A percentile compares a stretch with the other conserved stretches of the same genome.
Conservation (phyloP, 495 filamentous ascomycete species). For the Astrothelium macrocarpum region DNA sequence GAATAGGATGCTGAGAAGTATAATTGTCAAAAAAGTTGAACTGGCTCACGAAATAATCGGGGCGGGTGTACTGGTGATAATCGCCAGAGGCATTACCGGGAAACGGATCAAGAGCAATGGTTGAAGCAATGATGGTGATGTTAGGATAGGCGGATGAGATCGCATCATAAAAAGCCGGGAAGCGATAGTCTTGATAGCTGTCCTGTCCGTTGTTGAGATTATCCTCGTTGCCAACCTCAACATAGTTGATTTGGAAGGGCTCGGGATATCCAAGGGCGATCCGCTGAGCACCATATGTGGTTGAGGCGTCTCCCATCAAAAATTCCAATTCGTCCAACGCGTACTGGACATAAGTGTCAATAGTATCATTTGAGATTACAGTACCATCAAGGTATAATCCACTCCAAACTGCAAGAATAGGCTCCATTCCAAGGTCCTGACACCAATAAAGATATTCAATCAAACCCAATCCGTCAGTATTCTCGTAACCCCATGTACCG, state of each 20-base stretch:
- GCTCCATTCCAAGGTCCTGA: constrained; percentile 28
- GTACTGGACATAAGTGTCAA: constrained; percentile 42
- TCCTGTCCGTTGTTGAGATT: constrained; percentile 40
- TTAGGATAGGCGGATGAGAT: constrained; percentile 50
- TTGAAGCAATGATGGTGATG: constrained; percentile 49
- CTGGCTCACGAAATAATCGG: constrained; percentile 40
- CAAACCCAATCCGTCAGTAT: constrained; percentile 31
- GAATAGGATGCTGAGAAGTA: constrained; percentile 15
- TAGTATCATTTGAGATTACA: constrained; percentile 27
- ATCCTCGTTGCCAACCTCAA: constrained; percentile 62
- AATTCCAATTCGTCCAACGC: constrained; percentile 62
- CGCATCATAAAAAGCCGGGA: constrained; percentile 45
- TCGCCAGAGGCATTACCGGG: constrained; percentile 23
- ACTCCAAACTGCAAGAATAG: constrained; percentile 28
- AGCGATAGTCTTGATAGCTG: constrained; percentile 48
- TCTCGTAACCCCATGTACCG: constrained; percentile 31
- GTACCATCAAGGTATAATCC: constrained; percentile 25
- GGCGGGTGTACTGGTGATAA: constrained; percentile 39
- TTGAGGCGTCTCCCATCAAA: constrained; percentile 44
- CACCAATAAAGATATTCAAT: constrained; percentile 31
- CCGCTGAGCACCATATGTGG: constrained; percentile 49
- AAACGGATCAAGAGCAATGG: constrained; percentile 6
- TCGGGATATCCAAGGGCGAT: constrained; percentile 47
- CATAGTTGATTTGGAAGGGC: constrained; percentile 49
- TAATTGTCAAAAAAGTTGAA: constrained; percentile 50